Evolutionary conservation across 148 eudicot genomes (phyloP), one percentile per base, ranked within the genome.

Genomic region (Hydrangea macrophylla): DNA sequence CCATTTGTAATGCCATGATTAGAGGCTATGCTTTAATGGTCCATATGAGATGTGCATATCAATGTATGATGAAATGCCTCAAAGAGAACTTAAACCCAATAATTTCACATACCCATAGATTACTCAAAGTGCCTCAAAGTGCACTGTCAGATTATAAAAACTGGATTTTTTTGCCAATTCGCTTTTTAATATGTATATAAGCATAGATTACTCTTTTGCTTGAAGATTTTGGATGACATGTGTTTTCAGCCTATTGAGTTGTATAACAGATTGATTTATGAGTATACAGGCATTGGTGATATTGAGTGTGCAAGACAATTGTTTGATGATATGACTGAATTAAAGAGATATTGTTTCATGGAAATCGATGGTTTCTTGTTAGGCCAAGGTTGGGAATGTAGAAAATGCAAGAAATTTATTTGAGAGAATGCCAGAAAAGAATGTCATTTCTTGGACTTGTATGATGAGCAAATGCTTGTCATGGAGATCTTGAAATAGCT

Each of bases 21-120:
- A 68, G 83, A 72, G 83, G 83, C 62, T 80, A 67, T 31, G 79
- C 77, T 11, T 80, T 67, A 80, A 80, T 48, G 83, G 83, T 23
- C 83, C 83, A 6, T 64, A 40, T 33, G 70, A 51, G 44, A 68
- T 25, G 18, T 71, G 80, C 70, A 2, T 80, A 1, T 27, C n/a
- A 37, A 63, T 76, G 70, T 73, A 42, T 13, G 70, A 63, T 51
- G 68, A 80, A 64, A 80, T 80, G 83, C 39, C 55, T 67, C 69
- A 51, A 39, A 72, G 77, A 72, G 77, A 71, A 40, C 71, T 80
- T 15, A 58, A 60, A 68, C 74, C 83, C 18, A 75, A 80, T 65
- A 80, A 80, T 51, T 76, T 71, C 55, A 80, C 76, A 9, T 80
- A 79, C 77, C 83, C 83, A 20, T 79, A 71, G 80, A 35, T 67